phyloP scores from a whole-genome alignment of 371 early-diverging fungal species.

The Blakeslea trispora region DNA sequence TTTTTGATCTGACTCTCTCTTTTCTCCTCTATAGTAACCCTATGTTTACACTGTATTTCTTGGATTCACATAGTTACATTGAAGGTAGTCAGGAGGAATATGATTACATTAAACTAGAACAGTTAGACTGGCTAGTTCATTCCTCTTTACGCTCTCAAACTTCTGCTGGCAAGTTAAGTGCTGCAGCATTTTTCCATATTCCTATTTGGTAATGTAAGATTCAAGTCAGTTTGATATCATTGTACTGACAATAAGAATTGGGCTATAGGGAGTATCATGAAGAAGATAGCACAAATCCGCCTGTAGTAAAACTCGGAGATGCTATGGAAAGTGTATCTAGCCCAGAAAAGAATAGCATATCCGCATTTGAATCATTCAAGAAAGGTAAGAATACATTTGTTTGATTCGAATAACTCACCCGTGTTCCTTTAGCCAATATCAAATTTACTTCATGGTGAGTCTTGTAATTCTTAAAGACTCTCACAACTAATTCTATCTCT shows the following conservation, averaged over 20 bases:
- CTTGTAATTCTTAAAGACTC: conserved; percentile 1
- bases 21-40: conserved; percentile 31
- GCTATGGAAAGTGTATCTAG: conserved; percentile 44
- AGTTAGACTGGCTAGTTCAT: conserved; percentile 48
- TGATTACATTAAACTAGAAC: conserved; percentile 48
- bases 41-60: conserved; percentile 50
- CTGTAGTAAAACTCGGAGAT: conserved; percentile 36
- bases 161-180: conserved; percentile 34
- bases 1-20: conserved; percentile 6
- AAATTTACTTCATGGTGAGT: conserved; percentile 35
- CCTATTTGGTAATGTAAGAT: conserved; percentile 41
- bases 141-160: conserved; percentile 9
- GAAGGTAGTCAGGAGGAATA: conserved; percentile 39
- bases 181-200: conserved; percentile 55
- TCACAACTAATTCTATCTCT: background rate
- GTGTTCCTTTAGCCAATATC: conserved; percentile 36
- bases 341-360: conserved; percentile 25
- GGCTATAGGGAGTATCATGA: conserved; percentile 32
- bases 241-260: background rate
- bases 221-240: background rate
- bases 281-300: conserved; percentile 6
- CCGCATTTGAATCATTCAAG: conserved; percentile 28
- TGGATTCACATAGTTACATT: conserved; percentile 53
- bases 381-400: conserved; percentile 17
- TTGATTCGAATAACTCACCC: too few species aligned